Evolutionary conservation across 306 rosid genomes (phyloP), one percentile per base, ranked within the genome.

Genomic region (Prunus dulcis): DNA sequence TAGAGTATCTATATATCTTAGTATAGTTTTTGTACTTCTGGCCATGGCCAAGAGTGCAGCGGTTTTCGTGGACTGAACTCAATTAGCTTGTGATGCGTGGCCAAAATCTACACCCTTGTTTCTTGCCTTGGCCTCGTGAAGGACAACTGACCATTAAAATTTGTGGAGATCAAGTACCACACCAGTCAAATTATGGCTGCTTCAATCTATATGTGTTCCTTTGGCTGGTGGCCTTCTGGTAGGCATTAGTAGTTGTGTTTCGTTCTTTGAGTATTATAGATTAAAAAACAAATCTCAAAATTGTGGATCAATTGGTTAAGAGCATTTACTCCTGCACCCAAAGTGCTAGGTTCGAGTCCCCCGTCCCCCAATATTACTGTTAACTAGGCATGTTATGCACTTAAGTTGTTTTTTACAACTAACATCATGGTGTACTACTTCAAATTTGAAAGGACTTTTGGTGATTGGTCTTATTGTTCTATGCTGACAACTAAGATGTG

Each of bases 191-290:
- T 69, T 17, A 4, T 9, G 74, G 17, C 12, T 47, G 30, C 64
- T 52, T 22, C 65, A 53, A 38, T 72, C 64, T 14, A 14, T 0
- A 14, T 7, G 22, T 19, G 38, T 57, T 3, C 14, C 18, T 15
- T 57, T 57, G 67, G 67, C 55, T n/a, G 74, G 74, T n/a, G 63
- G 49, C 5, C 47, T 27, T 9, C 10, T 28, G 27, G 73, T 69
- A 47, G 22, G 12, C 38, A 2, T 43, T 1, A 13, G 6, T 6
- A 34, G 9, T 34, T 6, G 9, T 34, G 43, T 34, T 34, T 6
- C 9, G 43, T 34, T 34, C 9, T 6, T 6, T 34, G 43, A 34
- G 43, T 34, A 34, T 38, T 38, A 7, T 7, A 38, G 43, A 38
- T 38, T 38, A 38, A 2, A 38, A 38, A 38, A 38, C 9, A 38